phyloP scores from a whole-genome alignment of 805 yeast genomes.

The Cyberlindnera sargentensis region DNA sequence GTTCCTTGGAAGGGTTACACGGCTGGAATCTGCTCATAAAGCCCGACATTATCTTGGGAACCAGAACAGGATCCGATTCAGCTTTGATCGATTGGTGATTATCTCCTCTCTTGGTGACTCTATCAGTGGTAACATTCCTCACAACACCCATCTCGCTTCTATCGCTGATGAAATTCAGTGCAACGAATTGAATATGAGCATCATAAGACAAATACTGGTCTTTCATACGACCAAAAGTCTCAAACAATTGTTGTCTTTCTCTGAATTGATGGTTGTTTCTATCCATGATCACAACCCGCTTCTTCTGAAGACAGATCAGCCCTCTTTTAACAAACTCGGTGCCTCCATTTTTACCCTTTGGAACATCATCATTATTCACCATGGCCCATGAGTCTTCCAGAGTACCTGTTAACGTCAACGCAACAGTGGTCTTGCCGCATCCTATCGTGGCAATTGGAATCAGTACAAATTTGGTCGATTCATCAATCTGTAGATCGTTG shows the following conservation, averaged over 20 bases:
- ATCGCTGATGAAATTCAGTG: slow-evolving; percentile 55
- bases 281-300: slow-evolving; percentile 61
- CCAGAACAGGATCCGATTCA: slow-evolving; percentile 38
- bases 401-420: slow-evolving; percentile 48
- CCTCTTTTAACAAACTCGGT: slow-evolving; percentile 42
- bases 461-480: slow-evolving; percentile 48
- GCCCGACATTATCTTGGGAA: slow-evolving; percentile 62
- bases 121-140: slow-evolving; percentile 45
- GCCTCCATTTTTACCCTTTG: slow-evolving; percentile 37
- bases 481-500: slow-evolving; percentile 28
- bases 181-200: slow-evolving; percentile 49
- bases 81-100: slow-evolving; percentile 79
- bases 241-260: slow-evolving; percentile 65
- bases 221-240: slow-evolving; percentile 38
- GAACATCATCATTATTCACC: slow-evolving; percentile 75
- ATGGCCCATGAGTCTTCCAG: slow-evolving; percentile 58
- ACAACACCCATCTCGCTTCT: slow-evolving; percentile 29
- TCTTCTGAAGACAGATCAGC: slow-evolving; percentile 31
- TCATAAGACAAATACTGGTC: slow-evolving; percentile 36
- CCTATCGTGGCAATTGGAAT: slow-evolving; percentile 89
- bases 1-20: slow-evolving; percentile 36
- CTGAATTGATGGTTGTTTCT: slow-evolving; percentile 70
- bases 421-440: slow-evolving; percentile 88
- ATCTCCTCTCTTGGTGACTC: slow-evolving; percentile 72
- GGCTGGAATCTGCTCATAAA: slow-evolving; percentile 67